Evolutionary conservation across 371 early-diverging fungal genomes (phyloP).

Genomic region (Parasitella parasitica): DNA sequence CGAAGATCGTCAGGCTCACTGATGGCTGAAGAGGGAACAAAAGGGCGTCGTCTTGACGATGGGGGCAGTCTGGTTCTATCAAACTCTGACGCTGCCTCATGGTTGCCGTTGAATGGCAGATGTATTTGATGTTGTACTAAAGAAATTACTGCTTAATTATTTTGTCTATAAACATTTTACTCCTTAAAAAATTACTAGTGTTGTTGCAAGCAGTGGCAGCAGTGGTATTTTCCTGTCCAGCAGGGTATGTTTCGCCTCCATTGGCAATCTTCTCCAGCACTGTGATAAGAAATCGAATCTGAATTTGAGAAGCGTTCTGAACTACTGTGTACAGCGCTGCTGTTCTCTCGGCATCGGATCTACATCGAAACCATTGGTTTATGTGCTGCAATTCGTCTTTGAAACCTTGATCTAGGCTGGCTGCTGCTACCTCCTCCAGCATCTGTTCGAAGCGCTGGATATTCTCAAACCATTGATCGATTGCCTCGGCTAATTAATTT

Average conservation of each 20-base stretch:
- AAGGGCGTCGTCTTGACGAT: slow-evolving; percentile 20
- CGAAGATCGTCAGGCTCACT: slow-evolving; percentile 48
- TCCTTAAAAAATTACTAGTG: neutral
- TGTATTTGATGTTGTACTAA: neutral
- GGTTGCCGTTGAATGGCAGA: neutral
- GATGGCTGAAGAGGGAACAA: slow-evolving; percentile 32
- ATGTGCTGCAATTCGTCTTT: slow-evolving; percentile 92
- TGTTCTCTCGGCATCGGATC: slow-evolving; percentile 91
- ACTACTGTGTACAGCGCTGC: slow-evolving; percentile 89
- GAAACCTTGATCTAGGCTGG: slow-evolving; percentile 89
- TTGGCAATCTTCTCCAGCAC: slow-evolving; percentile 89
- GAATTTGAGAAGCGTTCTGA: slow-evolving; percentile 89
- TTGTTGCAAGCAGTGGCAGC: slow-evolving; percentile 26
- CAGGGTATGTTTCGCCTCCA: slow-evolving; percentile 66
- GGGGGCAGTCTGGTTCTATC: slow-evolving; percentile 39
- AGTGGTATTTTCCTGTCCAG: slow-evolving; percentile 52
- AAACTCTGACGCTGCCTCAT: slow-evolving; percentile 38
- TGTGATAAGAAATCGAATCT: slow-evolving; percentile 91
- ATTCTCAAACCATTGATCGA: slow-evolving; percentile 92
- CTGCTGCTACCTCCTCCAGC: slow-evolving; percentile 93
- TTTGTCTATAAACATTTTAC: slow-evolving; percentile 3
- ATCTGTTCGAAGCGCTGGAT: slow-evolving; percentile 89
- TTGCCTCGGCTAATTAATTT: slow-evolving; percentile 62
- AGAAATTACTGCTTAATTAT: neutral
- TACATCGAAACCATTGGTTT: slow-evolving; percentile 92